phyloP scores from a whole-genome alignment of 1,284 basidiomycete genomes.

The Marasmius oreades region DNA sequence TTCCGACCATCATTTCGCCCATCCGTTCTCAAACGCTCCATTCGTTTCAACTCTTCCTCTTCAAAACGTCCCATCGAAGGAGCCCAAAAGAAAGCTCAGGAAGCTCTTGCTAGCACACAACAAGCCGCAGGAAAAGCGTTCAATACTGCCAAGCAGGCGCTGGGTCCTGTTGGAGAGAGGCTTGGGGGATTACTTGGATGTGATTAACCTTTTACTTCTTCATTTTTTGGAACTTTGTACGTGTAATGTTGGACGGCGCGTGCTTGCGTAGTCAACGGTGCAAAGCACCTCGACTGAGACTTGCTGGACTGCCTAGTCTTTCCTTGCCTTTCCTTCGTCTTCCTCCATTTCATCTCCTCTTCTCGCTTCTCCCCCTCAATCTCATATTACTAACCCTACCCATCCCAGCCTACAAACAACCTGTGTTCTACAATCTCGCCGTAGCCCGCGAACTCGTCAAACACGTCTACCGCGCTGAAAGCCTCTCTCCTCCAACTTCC shows the following conservation, averaged over 20 bases:
- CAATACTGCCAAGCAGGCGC: constrained; percentile 47
- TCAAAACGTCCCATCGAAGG: constrained; percentile 25
- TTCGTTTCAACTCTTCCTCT: constrained; percentile 6
- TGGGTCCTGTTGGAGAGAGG: constrained; percentile 60
- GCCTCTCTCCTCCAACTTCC: constrained; percentile 78
- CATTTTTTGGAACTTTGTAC: background rate
- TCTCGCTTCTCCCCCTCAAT: background rate
- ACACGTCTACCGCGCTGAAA: constrained; percentile 89
- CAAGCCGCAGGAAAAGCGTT: constrained; percentile 52
- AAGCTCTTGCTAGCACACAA: constrained; percentile 56
- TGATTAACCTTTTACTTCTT: constrained; percentile 33
- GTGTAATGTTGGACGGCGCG: background rate
- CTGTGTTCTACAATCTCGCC: constrained; percentile 79
- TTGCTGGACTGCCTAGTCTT: background rate
- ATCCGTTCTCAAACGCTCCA: constrained; percentile 7
- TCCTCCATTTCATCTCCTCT: background rate
- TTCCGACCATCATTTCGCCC: constrained; percentile 2
- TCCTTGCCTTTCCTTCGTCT: background rate
- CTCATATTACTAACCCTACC: background rate
- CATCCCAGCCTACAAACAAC: constrained; percentile 73
- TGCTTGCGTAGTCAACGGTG: background rate
- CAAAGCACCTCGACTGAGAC: background rate
- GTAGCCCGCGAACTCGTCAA: constrained; percentile 84
- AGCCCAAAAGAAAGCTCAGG: constrained; percentile 67
- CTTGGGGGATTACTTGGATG: constrained; percentile 62